Evolutionary conservation across 2,329 filamentous ascomycete species (phyloP), one percentile per base, ranked within the genome.

Genomic region (Fusarium tricinctum): DNA sequence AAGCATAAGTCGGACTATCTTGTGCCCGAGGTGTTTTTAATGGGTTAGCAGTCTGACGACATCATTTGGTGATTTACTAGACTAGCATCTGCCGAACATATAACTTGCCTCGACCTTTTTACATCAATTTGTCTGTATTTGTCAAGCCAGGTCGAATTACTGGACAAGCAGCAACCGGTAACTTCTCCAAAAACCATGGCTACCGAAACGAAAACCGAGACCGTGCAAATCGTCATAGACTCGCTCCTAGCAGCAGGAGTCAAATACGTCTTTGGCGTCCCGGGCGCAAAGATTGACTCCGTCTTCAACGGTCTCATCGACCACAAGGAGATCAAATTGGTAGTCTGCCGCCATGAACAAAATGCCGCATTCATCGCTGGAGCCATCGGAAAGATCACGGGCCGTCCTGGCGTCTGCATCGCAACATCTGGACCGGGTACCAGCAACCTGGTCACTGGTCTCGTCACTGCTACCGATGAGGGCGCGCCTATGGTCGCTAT

Each of bases 391-490:
- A 42, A 42, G 14, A 42, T 42, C 39, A 42, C 39, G 8, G 39
- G 39, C 19, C 39, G 39, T 9, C 39, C 39, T 13, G 39, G 39
- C 28, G 43, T 45, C 23, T 45, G 43, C 12, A 45, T 45, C 10
- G 43, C 43, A 17, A 45, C 43, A 30, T 45, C 43, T 30, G 43
- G 43, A 9, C 43, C 43, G 9, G 43, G 43, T 17, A 45, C 43
- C 15, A 45, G 43, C 14, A 45, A 45, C 17, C 19, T 45, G 10
- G 43, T 30, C 13, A 45, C 43, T 6, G 43, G 43, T 12, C 43
- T 45, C 17, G 43, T 45, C 23, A 45, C 43, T 19, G 43, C 43
- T 12, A 45, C 23, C 5, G 43, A 45, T 45, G 43, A 45, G 22
- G 43, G 43, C 7, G 22, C 43, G 9, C 43, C 43, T 9, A 45